Conservation (phyloP, 129 eudicot genomes). For the Flaveria trinervia region DNA sequence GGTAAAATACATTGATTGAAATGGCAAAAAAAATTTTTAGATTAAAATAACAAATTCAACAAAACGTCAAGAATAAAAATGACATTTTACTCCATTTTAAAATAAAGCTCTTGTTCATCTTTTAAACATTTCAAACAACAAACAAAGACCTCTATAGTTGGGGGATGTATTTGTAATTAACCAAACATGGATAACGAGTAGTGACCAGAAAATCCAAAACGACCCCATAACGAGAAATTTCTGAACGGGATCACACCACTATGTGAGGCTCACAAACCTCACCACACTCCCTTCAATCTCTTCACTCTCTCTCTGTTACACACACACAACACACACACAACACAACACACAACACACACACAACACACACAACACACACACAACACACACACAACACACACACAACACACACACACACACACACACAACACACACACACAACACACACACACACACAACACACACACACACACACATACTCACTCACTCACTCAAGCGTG, state of each 20-base stretch:
- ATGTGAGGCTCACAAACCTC: constrained; percentile 36
- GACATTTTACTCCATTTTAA: too few species aligned
- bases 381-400: too few species aligned
- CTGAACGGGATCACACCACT: constrained; percentile 14
- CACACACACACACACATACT: neutral
- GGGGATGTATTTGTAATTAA: constrained; percentile 15
- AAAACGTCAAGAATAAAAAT: too few species aligned
- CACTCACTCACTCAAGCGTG: neutral
- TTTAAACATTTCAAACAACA: too few species aligned
- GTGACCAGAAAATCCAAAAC: constrained; percentile 27
- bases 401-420: neutral
- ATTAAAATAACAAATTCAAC: too few species aligned
- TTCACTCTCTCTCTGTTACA: neutral
- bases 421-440: neutral
- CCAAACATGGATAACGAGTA: neutral
- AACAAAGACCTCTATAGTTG: neutral
- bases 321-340: too few species aligned
- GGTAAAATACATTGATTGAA: too few species aligned
- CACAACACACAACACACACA: too few species aligned
- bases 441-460: neutral
- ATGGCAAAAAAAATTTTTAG: too few species aligned
- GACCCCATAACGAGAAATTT: constrained; percentile 20
- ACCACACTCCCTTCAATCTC: constrained; percentile 25
- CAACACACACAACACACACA: too few species aligned
- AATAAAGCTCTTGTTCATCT: too few species aligned